phyloP scores from a whole-genome alignment of 441 rosid species.

The Corymbia citriodora region DNA sequence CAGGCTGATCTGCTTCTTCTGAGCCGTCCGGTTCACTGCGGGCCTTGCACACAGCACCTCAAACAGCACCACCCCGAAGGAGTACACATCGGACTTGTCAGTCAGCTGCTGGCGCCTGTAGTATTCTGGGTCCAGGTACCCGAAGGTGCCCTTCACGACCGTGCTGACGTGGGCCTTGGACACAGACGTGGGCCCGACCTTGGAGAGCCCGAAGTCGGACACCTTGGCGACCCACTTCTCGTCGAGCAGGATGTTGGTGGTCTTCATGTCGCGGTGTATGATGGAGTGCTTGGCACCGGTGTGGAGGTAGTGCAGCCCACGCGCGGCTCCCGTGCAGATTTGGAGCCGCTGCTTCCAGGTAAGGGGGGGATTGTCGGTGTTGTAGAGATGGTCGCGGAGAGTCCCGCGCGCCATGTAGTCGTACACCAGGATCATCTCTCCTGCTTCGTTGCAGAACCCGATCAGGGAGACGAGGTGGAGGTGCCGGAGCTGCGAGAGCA shows the following conservation, averaged over 20 bases:
- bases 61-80: constrained; percentile 33
- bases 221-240: constrained; percentile 15
- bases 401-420: constrained; percentile 11
- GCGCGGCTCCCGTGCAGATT: constrained; percentile 6
- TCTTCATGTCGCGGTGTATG: constrained; percentile 10
- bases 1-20: constrained; percentile 11
- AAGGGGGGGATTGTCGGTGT: neutral
- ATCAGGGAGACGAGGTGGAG: constrained; percentile 7
- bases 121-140: constrained; percentile 12
- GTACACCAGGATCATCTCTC: constrained; percentile 8
- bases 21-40: constrained; percentile 1
- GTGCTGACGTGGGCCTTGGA: constrained; percentile 9
- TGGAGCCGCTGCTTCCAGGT: constrained; percentile 7
- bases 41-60: constrained; percentile 32
- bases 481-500: constrained; percentile 16
- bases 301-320: constrained; percentile 10
- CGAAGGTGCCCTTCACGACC: constrained; percentile 9
- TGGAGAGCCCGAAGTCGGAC: constrained; percentile 6
- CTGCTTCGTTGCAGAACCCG: constrained; percentile 1
- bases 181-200: neutral
- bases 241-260: constrained; percentile 8
- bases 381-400: constrained; percentile 10
- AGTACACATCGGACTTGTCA: constrained; percentile 33
- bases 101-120: constrained; percentile 11
- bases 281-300: constrained; percentile 7